Conservation (phyloP, 1,139 yeast species). For the Tardiomyces digboiensis region DNA sequence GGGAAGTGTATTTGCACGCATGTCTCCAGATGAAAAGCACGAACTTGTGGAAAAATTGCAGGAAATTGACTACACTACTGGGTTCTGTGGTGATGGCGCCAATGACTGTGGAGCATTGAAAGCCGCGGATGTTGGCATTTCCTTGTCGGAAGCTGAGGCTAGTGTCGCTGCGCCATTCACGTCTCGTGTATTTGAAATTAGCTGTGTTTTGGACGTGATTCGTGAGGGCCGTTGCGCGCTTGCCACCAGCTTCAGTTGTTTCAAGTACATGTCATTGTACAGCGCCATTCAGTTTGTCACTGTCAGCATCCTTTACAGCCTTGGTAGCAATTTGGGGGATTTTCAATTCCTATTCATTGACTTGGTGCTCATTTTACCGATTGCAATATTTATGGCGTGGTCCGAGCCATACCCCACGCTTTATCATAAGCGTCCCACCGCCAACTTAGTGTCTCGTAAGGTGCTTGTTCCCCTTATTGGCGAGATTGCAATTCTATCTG, state of each 20-base stretch:
- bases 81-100: conserved; percentile 92
- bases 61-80: conserved; percentile 79
- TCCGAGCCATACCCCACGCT: conserved; percentile 63
- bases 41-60: conserved; percentile 87
- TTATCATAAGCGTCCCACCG: conserved; percentile 76
- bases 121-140: conserved; percentile 96
- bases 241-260: conserved; percentile 92
- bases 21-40: conserved; percentile 99
- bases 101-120: conserved; percentile 96
- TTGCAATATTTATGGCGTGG: conserved; percentile 97
- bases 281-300: conserved; percentile 94
- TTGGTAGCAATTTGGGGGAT: conserved; percentile 95
- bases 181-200: conserved; percentile 76
- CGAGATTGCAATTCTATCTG: conserved; percentile 51
- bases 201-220: conserved; percentile 86
- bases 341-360: conserved; percentile 95
- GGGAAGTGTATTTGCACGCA: conserved; percentile 80
- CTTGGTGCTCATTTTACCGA: conserved; percentile 77
- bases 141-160: conserved; percentile 95
- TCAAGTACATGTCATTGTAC: conserved; percentile 95
- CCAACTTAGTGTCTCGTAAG: conserved; percentile 85
- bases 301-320: conserved; percentile 72
- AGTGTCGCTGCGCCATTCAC: conserved; percentile 99
- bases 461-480: conserved; percentile 72
- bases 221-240: conserved; percentile 92